Conservation (phyloP, 805 yeast species). For the Teunomyces barrocoloradensis region DNA sequence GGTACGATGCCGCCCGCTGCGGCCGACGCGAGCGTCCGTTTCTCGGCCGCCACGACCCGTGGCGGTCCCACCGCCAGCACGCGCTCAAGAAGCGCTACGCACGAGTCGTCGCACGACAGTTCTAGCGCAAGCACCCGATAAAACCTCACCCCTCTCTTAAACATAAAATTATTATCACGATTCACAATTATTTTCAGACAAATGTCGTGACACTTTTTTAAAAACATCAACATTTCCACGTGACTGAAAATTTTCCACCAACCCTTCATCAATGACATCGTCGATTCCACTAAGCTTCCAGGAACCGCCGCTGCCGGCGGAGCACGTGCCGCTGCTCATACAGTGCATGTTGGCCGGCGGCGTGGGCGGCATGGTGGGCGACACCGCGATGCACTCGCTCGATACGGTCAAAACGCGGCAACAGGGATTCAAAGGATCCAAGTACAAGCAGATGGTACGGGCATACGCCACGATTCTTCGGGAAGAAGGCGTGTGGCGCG, state of each 20-base stretch:
- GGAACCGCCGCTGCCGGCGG: conserved; percentile 15
- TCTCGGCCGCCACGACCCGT: conserved; percentile 54
- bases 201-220: too few species aligned
- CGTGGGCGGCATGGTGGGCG: conserved; percentile 91
- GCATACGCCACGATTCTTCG: conserved; percentile 73
- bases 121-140: conserved; percentile 84
- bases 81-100: conserved; percentile 75
- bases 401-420: conserved; percentile 97
- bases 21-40: conserved; percentile 63
- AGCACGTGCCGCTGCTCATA: conserved; percentile 34
- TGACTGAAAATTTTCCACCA: conserved; percentile 4
- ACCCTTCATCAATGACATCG: conserved; percentile 16
- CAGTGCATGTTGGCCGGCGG: conserved; percentile 87
- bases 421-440: conserved; percentile 80
- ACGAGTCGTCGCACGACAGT: conserved; percentile 93
- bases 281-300: conserved; percentile 35
- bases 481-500: conserved; percentile 83
- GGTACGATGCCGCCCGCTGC: conserved; percentile 85
- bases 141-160: conserved; percentile 13
- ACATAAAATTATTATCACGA: too few species aligned
- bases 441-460: conserved; percentile 70
- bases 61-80: conserved; percentile 36
- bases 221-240: not conserved
- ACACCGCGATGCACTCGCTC: conserved; percentile 87
- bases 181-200: too few species aligned